These are phyloP conservation scores for Trichoderma sp. DNA, from an alignment of 2,329 filamentous ascomycete genomes.

Conservation along the genomic window DNA sequence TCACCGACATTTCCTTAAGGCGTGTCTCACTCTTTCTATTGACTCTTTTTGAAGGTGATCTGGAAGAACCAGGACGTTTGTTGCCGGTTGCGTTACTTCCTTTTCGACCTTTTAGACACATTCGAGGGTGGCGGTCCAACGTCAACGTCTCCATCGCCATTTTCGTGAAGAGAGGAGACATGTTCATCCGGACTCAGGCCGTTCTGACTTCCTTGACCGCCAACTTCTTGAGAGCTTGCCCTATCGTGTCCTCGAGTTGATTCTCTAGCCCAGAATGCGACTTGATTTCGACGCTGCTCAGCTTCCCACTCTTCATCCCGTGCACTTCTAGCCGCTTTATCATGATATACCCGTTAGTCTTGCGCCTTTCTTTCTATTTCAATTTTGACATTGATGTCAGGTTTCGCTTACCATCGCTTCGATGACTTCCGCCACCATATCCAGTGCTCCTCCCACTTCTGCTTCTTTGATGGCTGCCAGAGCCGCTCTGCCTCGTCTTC, in stretches of 20 bases:
- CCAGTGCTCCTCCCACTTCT: background rate
- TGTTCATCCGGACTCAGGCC: background rate
- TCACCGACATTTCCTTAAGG: background rate
- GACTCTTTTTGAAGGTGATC: background rate
- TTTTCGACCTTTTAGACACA: background rate
- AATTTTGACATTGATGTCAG: background rate
- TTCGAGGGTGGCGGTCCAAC: too few species aligned
- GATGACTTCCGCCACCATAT: background rate
- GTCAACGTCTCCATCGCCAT: too few species aligned
- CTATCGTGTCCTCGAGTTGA: background rate
- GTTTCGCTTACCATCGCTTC: conserved; percentile 1
- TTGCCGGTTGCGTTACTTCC: background rate
- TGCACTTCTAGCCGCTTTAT: background rate
- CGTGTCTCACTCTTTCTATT: background rate
- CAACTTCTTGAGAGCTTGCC: background rate
- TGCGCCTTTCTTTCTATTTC: background rate
- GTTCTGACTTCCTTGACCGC: too few species aligned
- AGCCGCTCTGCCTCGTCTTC: background rate
- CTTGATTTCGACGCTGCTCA: background rate
- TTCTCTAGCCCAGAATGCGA: conserved; percentile 6
- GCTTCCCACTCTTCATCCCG: background rate
- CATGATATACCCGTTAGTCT: background rate
- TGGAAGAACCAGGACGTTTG: background rate
- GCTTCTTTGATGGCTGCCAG: background rate
- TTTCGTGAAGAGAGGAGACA: background rate